Conservation (phyloP, 2,329 filamentous ascomycete species). For the Cordyceps fumosorosea region DNA sequence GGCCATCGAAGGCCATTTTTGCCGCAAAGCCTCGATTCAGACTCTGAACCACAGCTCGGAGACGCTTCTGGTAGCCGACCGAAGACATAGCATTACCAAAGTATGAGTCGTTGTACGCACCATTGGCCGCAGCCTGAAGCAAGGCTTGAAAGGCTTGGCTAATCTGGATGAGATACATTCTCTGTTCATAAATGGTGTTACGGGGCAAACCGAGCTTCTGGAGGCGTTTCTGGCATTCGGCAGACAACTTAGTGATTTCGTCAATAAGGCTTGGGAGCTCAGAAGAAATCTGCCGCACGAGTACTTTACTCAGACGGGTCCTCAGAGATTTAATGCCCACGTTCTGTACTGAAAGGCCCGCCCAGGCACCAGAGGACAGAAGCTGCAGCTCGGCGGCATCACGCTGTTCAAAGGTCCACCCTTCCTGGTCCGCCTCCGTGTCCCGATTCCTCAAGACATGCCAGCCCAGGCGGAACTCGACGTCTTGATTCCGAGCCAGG, state of each 20-base stretch:
- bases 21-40: conserved; percentile 40
- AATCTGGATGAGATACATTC: too few species aligned
- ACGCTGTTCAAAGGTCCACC: conserved; percentile 26
- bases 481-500: conserved; percentile 38
- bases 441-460: conserved; percentile 44
- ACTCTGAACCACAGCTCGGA: conserved; percentile 50
- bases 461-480: conserved; percentile 45
- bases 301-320: conserved; percentile 42
- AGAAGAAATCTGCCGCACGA: conserved; percentile 38
- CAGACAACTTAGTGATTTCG: conserved; percentile 29
- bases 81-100: conserved; percentile 35
- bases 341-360: conserved; percentile 23
- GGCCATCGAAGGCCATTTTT: conserved; percentile 35
- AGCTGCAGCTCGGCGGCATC: conserved; percentile 36
- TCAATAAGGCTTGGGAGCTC: conserved; percentile 24
- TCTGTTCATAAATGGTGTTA: conserved; percentile 23
- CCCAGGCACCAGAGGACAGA: conserved; percentile 37
- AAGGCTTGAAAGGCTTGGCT: conserved; percentile 35
- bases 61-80: conserved; percentile 33
- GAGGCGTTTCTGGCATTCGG: conserved; percentile 31
- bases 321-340: conserved; percentile 44
- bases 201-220: conserved; percentile 43
- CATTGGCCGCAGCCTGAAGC: conserved; percentile 40
- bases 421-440: conserved; percentile 25
- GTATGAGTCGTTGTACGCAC: conserved; percentile 37